These are phyloP conservation scores for Phytophthora fragariae DNA, from an alignment of 352 stramenopile genomes.

Conservation along the genomic window DNA sequence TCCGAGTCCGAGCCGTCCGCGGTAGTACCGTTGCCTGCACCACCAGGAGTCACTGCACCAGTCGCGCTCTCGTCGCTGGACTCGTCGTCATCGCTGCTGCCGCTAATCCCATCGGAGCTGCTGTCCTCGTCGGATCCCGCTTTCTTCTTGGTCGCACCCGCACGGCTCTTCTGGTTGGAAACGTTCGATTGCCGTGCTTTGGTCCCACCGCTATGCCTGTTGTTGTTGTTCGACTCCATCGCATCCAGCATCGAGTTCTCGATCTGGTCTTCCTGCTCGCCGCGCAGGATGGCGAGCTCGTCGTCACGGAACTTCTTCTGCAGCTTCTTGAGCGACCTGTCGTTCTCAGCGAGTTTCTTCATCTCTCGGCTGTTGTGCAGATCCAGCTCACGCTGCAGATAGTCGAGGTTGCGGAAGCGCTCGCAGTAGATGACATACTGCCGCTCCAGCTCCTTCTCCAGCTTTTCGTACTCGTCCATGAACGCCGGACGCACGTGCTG, in stretches of 20 bases:
- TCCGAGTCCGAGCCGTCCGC: constrained; percentile 71
- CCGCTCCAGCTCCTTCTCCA: constrained; percentile 96
- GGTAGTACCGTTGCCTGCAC: constrained; percentile 19
- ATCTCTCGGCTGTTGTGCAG: constrained; percentile 88
- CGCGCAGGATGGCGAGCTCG: constrained; percentile 89
- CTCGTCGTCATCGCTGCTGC: constrained; percentile 48
- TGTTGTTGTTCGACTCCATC: constrained; percentile 49
- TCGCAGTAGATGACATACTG: constrained; percentile 96
- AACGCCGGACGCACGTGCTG: constrained; percentile 95
- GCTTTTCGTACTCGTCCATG: constrained; percentile 98
- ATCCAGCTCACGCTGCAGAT: constrained; percentile 95
- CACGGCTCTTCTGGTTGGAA: constrained; percentile 58
- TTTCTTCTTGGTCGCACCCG: constrained; percentile 49
- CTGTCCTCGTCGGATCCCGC: constrained; percentile 49
- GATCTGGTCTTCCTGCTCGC: constrained; percentile 85
- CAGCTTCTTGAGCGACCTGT: constrained; percentile 92
- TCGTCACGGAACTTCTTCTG: constrained; percentile 95
- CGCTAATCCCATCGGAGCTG: constrained; percentile 55
- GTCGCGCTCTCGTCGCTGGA: constrained; percentile 64
- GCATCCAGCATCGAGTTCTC: constrained; percentile 65
- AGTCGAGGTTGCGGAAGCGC: constrained; percentile 97
- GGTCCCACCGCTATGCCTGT: constrained; percentile 37
- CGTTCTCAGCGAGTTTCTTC: constrained; percentile 89
- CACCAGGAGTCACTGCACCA: constrained; percentile 13
- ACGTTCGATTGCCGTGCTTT: constrained; percentile 36